phyloP scores from a whole-genome alignment of 768 basidiomycete genomes.

The Tephrocybe sp. region DNA sequence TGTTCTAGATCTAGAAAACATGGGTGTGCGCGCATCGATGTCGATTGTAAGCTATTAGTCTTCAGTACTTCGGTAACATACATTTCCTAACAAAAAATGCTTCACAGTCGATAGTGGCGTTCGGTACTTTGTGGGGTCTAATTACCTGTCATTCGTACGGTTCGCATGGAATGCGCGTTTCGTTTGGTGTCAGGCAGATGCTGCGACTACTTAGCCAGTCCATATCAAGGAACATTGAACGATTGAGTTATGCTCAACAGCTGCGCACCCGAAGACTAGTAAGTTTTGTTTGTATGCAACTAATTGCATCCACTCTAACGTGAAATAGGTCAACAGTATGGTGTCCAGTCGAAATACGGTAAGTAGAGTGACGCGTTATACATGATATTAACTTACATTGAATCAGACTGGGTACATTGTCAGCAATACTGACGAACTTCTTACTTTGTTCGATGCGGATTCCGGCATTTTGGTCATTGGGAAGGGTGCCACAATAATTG shows the following conservation, averaged over 20 bases:
- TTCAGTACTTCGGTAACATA: background rate
- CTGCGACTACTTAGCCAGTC: slow-evolving; percentile 75
- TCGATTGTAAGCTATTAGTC: slow-evolving; percentile 50
- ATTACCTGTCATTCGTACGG: slow-evolving; percentile 81
- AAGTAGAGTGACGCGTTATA: slow-evolving; percentile 3
- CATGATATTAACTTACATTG: background rate
- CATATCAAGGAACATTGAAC: slow-evolving; percentile 76
- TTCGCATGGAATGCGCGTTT: slow-evolving; percentile 75
- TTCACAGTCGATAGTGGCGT: slow-evolving; percentile 72
- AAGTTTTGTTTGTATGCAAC: background rate
- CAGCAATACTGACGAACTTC: slow-evolving; percentile 75
- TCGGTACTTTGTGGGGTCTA: slow-evolving; percentile 77
- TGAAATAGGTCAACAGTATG: slow-evolving; percentile 62
- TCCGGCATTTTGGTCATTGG: slow-evolving; percentile 71
- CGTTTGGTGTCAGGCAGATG: slow-evolving; percentile 83
- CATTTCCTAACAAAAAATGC: background rate
- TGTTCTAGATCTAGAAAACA: slow-evolving; percentile 63
- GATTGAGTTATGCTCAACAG: slow-evolving; percentile 73
- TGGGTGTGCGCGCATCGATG: slow-evolving; percentile 84
- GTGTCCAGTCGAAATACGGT: slow-evolving; percentile 63
- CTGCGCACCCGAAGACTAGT: slow-evolving; percentile 77
- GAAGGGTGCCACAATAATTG: slow-evolving; percentile 69
- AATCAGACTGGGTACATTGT: slow-evolving; percentile 78
- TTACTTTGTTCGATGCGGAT: slow-evolving; percentile 77
- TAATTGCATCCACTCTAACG: slow-evolving; percentile 5